phyloP scores from a whole-genome alignment of 1,284 basidiomycete species.

The Tilletia caries region DNA sequence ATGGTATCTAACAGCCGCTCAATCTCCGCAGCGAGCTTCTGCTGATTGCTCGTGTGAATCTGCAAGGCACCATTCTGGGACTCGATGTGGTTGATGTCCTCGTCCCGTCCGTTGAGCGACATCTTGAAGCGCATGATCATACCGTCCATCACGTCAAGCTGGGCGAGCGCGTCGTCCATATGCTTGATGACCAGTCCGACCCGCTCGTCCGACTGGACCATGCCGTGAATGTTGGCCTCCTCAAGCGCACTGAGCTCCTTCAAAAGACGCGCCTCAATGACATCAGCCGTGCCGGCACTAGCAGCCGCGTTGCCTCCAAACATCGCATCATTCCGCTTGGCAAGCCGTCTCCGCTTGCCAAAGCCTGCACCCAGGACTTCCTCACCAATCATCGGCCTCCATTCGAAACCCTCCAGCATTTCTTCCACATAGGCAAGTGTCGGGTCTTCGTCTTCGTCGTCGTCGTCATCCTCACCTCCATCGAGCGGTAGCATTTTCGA shows the following conservation, averaged over 20 bases:
- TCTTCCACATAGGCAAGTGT: slow-evolving; percentile 68
- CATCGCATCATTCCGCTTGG: slow-evolving; percentile 18
- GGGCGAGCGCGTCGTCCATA: slow-evolving; percentile 78
- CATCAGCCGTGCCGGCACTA: slow-evolving; percentile 44
- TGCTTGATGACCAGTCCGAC: slow-evolving; percentile 80
- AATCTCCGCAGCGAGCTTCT: slow-evolving; percentile 57
- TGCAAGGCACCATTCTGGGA: slow-evolving; percentile 93
- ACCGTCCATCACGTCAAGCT: slow-evolving; percentile 72
- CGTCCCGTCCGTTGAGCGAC: slow-evolving; percentile 44
- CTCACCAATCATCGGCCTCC: slow-evolving; percentile 56
- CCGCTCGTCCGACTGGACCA: slow-evolving; percentile 82
- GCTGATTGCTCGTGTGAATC: slow-evolving; percentile 94
- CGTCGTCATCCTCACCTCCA: slow-evolving; percentile 14
- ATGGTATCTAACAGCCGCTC: slow-evolving; percentile 72
- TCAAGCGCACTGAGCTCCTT: slow-evolving; percentile 50
- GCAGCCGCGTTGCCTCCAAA: neutral
- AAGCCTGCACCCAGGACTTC: neutral
- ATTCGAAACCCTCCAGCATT: slow-evolving; percentile 97
- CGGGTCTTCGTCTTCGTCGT: slow-evolving; percentile 43
- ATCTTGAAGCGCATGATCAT: slow-evolving; percentile 48
- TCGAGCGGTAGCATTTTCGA: slow-evolving; percentile 3
- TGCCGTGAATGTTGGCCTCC: slow-evolving; percentile 86
- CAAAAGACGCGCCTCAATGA: slow-evolving; percentile 49
- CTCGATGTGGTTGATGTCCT: slow-evolving; percentile 94
- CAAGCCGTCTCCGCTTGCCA: slow-evolving; percentile 87